Percentiles rank a stretch among this genome's conserved stretches.
Conservation (phyloP, 768 basidiomycete genomes). For the Melanogaster broomeanus region DNA sequence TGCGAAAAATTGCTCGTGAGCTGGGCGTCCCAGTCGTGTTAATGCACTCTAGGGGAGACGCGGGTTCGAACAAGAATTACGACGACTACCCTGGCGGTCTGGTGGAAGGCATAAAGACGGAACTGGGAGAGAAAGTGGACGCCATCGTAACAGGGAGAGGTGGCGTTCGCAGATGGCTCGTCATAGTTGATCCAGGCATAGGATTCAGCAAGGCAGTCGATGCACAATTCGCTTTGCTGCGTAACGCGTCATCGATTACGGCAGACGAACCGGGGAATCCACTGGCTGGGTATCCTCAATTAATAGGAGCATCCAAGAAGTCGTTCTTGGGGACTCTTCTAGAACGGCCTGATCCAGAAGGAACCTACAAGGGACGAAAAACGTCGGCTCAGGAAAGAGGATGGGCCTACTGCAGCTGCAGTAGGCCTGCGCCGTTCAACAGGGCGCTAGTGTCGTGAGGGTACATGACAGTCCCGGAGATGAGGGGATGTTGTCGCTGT, state of each 20-base stretch:
- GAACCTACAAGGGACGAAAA: slow-evolving; percentile 46
- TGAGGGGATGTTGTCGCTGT: slow-evolving; percentile 75
- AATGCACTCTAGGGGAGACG: slow-evolving; percentile 94
- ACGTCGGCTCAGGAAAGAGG: slow-evolving; percentile 66
- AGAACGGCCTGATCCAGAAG: slow-evolving; percentile 40
- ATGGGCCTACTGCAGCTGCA: slow-evolving; percentile 79
- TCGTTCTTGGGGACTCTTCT: slow-evolving; percentile 78
- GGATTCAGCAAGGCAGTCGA: slow-evolving; percentile 89
- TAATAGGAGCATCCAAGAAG: slow-evolving; percentile 84
- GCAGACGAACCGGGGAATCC: slow-evolving; percentile 46
- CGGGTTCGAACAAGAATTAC: slow-evolving; percentile 72
- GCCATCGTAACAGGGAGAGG: slow-evolving; percentile 62
- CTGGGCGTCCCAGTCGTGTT: slow-evolving; percentile 79
- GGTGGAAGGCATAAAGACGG: slow-evolving; percentile 64
- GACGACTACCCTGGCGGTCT: slow-evolving; percentile 48
- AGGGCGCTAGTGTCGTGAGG: slow-evolving; percentile 69
- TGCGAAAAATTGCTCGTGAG: slow-evolving; percentile 67
- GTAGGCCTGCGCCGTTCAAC: slow-evolving; percentile 74
- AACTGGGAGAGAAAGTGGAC: slow-evolving; percentile 72
- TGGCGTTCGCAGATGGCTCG: slow-evolving; percentile 83
- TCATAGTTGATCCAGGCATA: slow-evolving; percentile 89
- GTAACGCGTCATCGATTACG: slow-evolving; percentile 48
- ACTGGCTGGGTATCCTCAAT: slow-evolving; percentile 57
- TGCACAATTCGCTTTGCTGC: slow-evolving; percentile 72
- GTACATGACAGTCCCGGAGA: slow-evolving; percentile 80